Conservation (phyloP, 2,329 filamentous ascomycete species). For the Penicillium oxalicum region DNA sequence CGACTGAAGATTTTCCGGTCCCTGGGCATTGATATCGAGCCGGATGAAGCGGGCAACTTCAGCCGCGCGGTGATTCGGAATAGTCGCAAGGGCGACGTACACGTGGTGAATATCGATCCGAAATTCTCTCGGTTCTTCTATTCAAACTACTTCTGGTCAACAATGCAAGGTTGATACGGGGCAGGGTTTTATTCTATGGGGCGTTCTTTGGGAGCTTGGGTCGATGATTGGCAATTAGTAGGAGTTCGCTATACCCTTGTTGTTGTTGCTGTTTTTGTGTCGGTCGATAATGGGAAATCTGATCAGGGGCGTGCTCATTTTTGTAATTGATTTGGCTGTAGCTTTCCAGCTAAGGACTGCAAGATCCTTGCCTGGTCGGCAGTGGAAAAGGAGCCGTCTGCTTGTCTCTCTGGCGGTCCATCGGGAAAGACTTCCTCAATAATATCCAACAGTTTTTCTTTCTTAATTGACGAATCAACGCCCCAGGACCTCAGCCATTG, state of each 20-base stretch:
- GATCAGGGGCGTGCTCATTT: not conserved
- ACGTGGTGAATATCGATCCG: constrained; percentile 88
- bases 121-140: constrained; percentile 91
- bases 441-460: constrained; percentile 23
- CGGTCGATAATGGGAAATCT: not conserved
- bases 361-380: constrained; percentile 18
- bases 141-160: constrained; percentile 93
- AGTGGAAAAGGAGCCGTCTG: constrained; percentile 15
- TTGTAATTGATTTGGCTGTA: not conserved
- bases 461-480: constrained; percentile 12
- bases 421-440: constrained; percentile 25
- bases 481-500: constrained; percentile 29
- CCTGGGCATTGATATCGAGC: constrained; percentile 83
- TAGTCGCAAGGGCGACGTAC: constrained; percentile 79
- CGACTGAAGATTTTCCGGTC: constrained; percentile 87
- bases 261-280: constrained; percentile 4
- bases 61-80: constrained; percentile 80
- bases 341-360: constrained; percentile 10
- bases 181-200: not conserved
- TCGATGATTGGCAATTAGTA: constrained; percentile 18
- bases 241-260: constrained; percentile 18
- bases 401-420: constrained; percentile 5
- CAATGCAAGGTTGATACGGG: constrained; percentile 51
- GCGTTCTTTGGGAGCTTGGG: not conserved
- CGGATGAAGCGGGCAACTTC: constrained; percentile 73